These are phyloP conservation scores for Cajanus cajan DNA, from an alignment of 306 rosid genomes.

Conservation along the genomic window DNA sequence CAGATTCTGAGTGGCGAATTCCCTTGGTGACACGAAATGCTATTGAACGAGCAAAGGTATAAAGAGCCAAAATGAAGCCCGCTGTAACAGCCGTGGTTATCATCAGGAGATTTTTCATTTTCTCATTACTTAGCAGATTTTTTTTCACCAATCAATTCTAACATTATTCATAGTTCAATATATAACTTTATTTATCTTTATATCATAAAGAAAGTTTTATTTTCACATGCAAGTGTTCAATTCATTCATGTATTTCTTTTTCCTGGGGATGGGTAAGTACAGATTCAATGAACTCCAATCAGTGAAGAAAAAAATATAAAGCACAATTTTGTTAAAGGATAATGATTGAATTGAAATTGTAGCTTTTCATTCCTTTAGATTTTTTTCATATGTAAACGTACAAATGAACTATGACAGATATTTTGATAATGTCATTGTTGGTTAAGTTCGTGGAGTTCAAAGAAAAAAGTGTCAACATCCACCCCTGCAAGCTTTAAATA, in stretches of 20 bases:
- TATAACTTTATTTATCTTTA: neutral
- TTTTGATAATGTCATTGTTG: neutral
- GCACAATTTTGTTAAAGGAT: neutral
- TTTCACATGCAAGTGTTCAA: neutral
- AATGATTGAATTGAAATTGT: neutral
- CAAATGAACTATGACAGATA: neutral
- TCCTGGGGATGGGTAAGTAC: neutral
- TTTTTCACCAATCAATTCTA: conserved; percentile 41
- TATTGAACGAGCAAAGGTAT: conserved; percentile 41
- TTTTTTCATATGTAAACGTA: neutral
- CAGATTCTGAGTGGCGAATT: conserved; percentile 26
- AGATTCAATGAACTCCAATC: neutral
- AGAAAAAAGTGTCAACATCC: neutral
- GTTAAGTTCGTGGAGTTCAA: neutral
- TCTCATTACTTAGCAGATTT: conserved; percentile 18
- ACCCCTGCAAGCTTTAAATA: neutral
- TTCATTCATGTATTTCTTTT: neutral
- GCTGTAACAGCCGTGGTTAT: conserved; percentile 36
- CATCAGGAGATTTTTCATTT: conserved; percentile 2
- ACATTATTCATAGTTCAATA: neutral
- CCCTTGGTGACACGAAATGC: conserved; percentile 37
- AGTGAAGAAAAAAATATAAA: neutral
- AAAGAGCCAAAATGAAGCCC: conserved; percentile 50
- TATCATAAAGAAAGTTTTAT: neutral
- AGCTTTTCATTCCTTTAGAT: neutral